Percentiles rank a stretch among this genome's conserved stretches.
Evolutionary conservation across 331 rosid species (phyloP).

Genomic region (Dryas integrifolia): DNA sequence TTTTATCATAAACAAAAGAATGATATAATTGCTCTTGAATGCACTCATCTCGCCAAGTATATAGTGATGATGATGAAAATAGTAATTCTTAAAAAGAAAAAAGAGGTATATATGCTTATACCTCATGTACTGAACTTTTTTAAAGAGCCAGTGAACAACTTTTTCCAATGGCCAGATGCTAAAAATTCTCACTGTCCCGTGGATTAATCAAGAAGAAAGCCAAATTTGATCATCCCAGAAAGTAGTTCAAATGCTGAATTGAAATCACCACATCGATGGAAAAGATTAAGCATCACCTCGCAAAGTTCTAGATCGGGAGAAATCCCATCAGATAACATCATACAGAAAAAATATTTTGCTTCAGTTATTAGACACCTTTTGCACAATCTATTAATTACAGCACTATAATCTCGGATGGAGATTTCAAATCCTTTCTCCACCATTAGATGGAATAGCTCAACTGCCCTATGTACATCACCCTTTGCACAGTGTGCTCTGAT

Average conservation of each 20-base stretch:
- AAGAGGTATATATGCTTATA: background rate
- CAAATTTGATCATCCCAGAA: conserved; percentile 44
- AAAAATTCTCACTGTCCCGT: conserved; percentile 15
- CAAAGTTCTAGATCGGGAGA: conserved; percentile 47
- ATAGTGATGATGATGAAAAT: background rate
- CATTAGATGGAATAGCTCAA: conserved; percentile 39
- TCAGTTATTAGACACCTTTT: conserved; percentile 39
- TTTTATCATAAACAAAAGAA: background rate
- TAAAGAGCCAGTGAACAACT: background rate
- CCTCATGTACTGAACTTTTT: conserved; percentile 13
- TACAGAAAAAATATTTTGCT: conserved; percentile 42
- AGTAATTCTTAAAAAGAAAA: too few species aligned
- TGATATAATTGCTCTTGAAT: background rate
- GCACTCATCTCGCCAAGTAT: background rate
- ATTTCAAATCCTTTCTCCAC: conserved; percentile 37
- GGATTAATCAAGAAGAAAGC: conserved; percentile 35
- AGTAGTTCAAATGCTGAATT: conserved; percentile 39
- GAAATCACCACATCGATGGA: conserved; percentile 24
- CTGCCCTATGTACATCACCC: conserved; percentile 39
- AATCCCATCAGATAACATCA: conserved; percentile 49
- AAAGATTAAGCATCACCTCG: conserved; percentile 40
- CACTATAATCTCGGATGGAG: conserved; percentile 45
- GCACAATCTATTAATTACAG: conserved; percentile 54
- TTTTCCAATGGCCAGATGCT: background rate
- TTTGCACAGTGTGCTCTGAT: conserved; percentile 54